phyloP scores from a whole-genome alignment of 495 filamentous ascomycete species.

The Trichoderma asperelloides region DNA sequence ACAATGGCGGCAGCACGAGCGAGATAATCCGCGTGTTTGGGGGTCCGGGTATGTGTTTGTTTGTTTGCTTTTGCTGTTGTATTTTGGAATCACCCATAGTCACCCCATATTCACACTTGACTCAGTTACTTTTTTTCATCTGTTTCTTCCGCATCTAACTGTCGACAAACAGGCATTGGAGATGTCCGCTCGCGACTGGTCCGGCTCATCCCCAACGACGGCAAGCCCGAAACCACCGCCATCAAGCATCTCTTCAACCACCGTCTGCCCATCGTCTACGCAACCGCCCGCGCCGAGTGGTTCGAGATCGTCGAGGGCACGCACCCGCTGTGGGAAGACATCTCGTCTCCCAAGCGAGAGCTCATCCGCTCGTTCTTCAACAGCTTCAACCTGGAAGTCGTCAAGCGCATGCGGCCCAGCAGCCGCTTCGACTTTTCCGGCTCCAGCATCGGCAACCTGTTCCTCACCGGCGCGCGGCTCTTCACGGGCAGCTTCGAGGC shows the following conservation, averaged over 20 bases:
- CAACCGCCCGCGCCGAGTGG: conserved; percentile 60
- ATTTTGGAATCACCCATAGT: too few relatives aligned
- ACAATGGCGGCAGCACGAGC: conserved; percentile 88
- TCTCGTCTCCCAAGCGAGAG: conserved; percentile 79
- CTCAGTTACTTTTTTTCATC: neutral
- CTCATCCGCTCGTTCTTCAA: conserved; percentile 88
- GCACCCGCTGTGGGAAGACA: conserved; percentile 61
- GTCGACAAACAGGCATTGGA: conserved; percentile 37
- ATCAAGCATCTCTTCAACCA: conserved; percentile 81
- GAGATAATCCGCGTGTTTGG: conserved; percentile 91
- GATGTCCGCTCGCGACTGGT: conserved; percentile 51
- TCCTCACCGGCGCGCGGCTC: conserved; percentile 72
- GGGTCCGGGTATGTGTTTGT: conserved; percentile 49
- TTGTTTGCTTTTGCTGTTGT: too few relatives aligned
- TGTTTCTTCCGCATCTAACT: neutral
- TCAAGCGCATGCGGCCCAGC: conserved; percentile 70
- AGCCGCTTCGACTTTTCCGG: conserved; percentile 80
- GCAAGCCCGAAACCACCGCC: conserved; percentile 55
- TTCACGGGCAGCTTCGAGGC: conserved; percentile 76
- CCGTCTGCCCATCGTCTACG: conserved; percentile 53
- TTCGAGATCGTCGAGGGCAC: conserved; percentile 79
- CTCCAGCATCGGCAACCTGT: conserved; percentile 89
- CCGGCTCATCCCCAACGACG: conserved; percentile 67
- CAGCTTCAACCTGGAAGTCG: conserved; percentile 77
- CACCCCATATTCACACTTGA: too few relatives aligned